Conservation (phyloP, 208 protist genomes). For the Acanthamoeba lenticulata region DNA sequence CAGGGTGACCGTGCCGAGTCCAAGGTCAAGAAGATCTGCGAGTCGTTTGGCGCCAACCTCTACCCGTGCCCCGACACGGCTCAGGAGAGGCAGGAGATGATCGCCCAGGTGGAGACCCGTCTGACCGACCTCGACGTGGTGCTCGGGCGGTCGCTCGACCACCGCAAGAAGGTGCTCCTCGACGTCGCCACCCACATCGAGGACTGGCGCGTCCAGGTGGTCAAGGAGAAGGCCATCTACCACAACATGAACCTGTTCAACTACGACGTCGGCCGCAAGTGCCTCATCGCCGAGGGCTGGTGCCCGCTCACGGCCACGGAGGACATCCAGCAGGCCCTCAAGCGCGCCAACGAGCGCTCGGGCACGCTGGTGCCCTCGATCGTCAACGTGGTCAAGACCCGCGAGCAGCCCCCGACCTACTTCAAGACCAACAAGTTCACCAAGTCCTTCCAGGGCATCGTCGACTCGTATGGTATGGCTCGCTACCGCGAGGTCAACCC, state of each 20-base stretch:
- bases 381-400: constrained; percentile 91
- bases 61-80: constrained; percentile 94
- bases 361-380: constrained; percentile 92
- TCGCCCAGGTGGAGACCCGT: constrained; percentile 69
- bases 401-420: constrained; percentile 96
- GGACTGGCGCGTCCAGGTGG: constrained; percentile 92
- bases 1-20: constrained; percentile 91
- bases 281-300: constrained; percentile 91
- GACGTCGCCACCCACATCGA: constrained; percentile 86
- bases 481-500: constrained; percentile 89
- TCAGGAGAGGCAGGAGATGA: constrained; percentile 83
- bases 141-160: constrained; percentile 76
- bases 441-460: constrained; percentile 95
- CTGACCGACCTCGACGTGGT: constrained; percentile 82
- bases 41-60: constrained; percentile 94
- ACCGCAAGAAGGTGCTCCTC: constrained; percentile 84
- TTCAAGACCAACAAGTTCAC: constrained; percentile 98
- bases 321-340: constrained; percentile 88
- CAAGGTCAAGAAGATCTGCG: constrained; percentile 96
- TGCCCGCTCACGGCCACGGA: constrained; percentile 81
- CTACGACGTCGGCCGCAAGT: constrained; percentile 90
- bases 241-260: constrained; percentile 96
- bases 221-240: constrained; percentile 96
- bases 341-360: constrained; percentile 88
- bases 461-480: constrained; percentile 98